Percentiles rank a stretch among this genome's conserved stretches.
These are phyloP conservation scores for Ceriops zippeliana DNA, from an alignment of 345 rosid species.

Conservation along the genomic window DNA sequence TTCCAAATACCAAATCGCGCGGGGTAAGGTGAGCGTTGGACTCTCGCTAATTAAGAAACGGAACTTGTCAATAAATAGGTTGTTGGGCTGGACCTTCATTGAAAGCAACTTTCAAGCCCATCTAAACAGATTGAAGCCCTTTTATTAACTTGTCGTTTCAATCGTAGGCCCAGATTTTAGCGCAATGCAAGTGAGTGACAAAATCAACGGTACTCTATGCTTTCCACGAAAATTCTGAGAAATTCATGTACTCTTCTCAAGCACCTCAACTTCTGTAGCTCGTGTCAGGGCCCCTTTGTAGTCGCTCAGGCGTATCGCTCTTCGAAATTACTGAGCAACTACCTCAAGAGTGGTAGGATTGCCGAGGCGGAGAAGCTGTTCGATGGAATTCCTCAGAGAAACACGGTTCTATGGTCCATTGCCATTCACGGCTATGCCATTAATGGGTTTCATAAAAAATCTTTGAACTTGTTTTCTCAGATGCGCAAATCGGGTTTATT, in stretches of 20 bases:
- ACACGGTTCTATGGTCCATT: constrained; percentile 41
- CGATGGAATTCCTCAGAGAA: constrained; percentile 31
- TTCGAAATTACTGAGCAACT: constrained; percentile 22
- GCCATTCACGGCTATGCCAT: constrained; percentile 43
- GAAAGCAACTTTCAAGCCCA: no score
- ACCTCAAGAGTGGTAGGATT: constrained; percentile 25
- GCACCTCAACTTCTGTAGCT: constrained; percentile 7
- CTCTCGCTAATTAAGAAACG: no score
- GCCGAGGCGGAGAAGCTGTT: constrained; percentile 35
- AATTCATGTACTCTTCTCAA: neutral
- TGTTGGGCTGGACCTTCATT: no score
- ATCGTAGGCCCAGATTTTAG: no score
- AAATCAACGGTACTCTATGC: neutral
- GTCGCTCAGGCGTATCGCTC: neutral
- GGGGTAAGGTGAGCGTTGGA: no score
- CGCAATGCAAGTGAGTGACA: no score
- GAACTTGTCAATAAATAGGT: no score
- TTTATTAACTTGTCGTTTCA: no score
- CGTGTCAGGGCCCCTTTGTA: neutral
- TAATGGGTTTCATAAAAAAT: constrained; percentile 27
- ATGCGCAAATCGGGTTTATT: constrained; percentile 32
- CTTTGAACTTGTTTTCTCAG: constrained; percentile 26
- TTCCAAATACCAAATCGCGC: no score
- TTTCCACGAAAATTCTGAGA: constrained; percentile 13
- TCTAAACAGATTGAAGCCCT: no score